Percentiles rank a stretch among this genome's conserved stretches.
These are phyloP conservation scores for Fraxinus velutina DNA, from an alignment of 305 asterid genomes.

Conservation along the genomic window DNA sequence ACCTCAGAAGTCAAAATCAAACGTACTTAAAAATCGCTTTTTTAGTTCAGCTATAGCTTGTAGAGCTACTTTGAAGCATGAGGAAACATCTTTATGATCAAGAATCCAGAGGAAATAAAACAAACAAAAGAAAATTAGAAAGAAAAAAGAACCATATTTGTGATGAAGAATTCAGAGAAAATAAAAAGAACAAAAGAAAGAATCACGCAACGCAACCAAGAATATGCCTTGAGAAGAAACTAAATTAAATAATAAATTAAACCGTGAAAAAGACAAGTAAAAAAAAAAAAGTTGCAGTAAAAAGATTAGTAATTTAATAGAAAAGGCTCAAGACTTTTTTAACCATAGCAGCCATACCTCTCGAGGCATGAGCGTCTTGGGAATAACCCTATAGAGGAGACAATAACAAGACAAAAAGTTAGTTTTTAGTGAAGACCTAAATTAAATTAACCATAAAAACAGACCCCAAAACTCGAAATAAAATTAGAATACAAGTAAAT, in stretches of 20 bases:
- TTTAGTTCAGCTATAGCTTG: not conserved
- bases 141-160: not conserved
- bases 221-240: not conserved
- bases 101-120: not conserved
- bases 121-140: not conserved
- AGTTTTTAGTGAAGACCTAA: conserved; percentile 21
- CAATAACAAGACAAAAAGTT: conserved; percentile 46
- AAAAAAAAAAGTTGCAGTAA: conserved; percentile 20
- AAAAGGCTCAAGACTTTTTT: conserved; percentile 36
- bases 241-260: not conserved
- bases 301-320: conserved; percentile 13
- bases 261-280: not conserved
- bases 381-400: conserved; percentile 52
- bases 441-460: not conserved
- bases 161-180: not conserved
- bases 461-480: not conserved
- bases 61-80: not conserved
- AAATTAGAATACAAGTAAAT: conserved; percentile 5
- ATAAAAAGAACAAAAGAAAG: not conserved
- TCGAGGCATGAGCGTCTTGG: conserved; percentile 70
- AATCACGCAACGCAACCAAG: not conserved
- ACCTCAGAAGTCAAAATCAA: conserved; percentile 2
- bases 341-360: conserved; percentile 45
- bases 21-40: not conserved
- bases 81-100: not conserved